Evolutionary conservation across 179 eudicot genomes (phyloP), one percentile per base, ranked within the genome.

Genomic region (Silene coronaria): DNA sequence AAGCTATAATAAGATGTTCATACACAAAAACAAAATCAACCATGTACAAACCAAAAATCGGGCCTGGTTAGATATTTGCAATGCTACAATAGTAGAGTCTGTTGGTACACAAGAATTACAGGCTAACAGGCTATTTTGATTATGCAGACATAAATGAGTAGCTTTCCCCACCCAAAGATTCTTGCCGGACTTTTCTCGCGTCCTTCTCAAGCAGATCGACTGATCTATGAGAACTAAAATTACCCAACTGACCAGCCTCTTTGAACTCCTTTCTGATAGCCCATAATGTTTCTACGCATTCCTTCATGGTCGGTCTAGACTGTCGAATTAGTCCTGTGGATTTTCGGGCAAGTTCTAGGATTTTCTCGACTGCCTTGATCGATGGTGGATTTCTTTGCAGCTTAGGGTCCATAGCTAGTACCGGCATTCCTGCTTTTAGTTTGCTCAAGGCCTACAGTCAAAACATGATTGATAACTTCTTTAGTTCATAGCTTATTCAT

Each of bases 341-440:
- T 27, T 84, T 77, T 13, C 81, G 77, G 7, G 92, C 92, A 23
- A 91, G 88, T 83, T 86, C 82, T 51, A 91, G 87, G 16, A 90
- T 76, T 66, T 83, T 87, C 75, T 87, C 84, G 13, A 87, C 77
- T 24, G 81, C 97, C 80, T 61, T 72, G 23, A 87, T 26, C 2
- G 97, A 90, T 30, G 87, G 86, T 6, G 95, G 91, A 63, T 57
- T 91, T 79, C 97, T 83, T 17, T 82, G 75, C n/a, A 91, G 79
- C 72, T 83, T 88, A 45, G 89, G 88, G 78, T 91, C 97, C 96
- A 91, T 90, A 72, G 85, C 92, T 74, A 91, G 66, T 36, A 90
- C 89, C 16, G 85, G 84, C 57, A 83, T 83, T 7, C 91, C 88
- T 19, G 79, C 84, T 85, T 76, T 90, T 23, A 90, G 82, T 67